Percentiles rank a stretch among this genome's conserved stretches.
phyloP scores from a whole-genome alignment of 2,329 filamentous ascomycete genomes.

The Colletotrichum magnum region DNA sequence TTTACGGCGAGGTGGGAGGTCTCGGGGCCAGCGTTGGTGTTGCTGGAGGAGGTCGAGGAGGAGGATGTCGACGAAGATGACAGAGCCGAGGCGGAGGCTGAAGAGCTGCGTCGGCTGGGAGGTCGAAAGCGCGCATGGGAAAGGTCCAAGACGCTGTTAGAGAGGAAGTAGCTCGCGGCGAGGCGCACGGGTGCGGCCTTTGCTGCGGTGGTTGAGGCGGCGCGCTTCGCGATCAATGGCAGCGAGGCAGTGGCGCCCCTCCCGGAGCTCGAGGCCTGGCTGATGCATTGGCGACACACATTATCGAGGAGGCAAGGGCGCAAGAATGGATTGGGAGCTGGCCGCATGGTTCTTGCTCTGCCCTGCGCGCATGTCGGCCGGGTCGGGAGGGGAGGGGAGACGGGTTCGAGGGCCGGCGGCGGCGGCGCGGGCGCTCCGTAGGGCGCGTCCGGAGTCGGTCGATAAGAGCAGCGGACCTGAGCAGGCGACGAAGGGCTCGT shows the following conservation, averaged over 20 bases:
- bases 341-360: slow-evolving; percentile 40
- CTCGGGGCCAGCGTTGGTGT: slow-evolving; percentile 12
- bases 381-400: neutral
- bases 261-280: slow-evolving; percentile 15
- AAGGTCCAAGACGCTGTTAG: slow-evolving; percentile 39
- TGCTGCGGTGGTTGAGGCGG: slow-evolving; percentile 31
- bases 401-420: slow-evolving; percentile 7
- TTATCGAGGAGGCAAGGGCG: slow-evolving; percentile 37
- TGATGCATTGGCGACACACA: slow-evolving; percentile 37
- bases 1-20: slow-evolving; percentile 23
- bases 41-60: slow-evolving; percentile 19
- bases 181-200: slow-evolving; percentile 39
- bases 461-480: neutral
- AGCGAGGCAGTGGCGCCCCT: neutral
- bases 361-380: slow-evolving; percentile 39
- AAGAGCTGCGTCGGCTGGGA: slow-evolving; percentile 31
- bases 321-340: slow-evolving; percentile 38
- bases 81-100: slow-evolving; percentile 24
- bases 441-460: neutral
- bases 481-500: slow-evolving; percentile 9
- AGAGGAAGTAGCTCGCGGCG: slow-evolving; percentile 41
- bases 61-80: neutral
- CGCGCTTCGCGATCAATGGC: slow-evolving; percentile 21
- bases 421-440: slow-evolving; percentile 10
- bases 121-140: slow-evolving; percentile 16